Base-by-base conservation (phyloP, 805 yeast species). In the Hermanozyma aechmeae region DNA sequence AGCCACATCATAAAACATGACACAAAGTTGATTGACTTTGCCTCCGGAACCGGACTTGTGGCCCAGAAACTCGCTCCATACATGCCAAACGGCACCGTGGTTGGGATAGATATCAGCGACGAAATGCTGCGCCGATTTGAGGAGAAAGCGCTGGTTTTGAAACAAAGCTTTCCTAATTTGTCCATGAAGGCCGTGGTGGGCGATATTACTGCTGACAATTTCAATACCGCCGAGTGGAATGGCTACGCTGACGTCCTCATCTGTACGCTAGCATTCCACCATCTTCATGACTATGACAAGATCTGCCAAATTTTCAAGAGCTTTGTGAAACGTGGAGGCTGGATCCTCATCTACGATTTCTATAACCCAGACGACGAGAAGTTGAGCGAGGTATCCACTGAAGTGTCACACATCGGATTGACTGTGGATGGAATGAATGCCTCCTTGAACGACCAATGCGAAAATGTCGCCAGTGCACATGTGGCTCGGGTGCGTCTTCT, bases 21-120 rank as follows among this genome's bases (percentile, higher is more conserved):
- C 5, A 35, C 39, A 28, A 48, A 32, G 20, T 23, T 57, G 5
- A 29, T 64, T 26, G 69, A 64, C 36, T 63, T 64, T 41, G 68
- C 67, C 1, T 62, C 68, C 33, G 70, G 70, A 3, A 52, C 66
- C 2, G 70, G 68, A 0, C 31, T 58, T 6, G 46, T 61, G 12
- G 50, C 59, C 3, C 38, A 45, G 28, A 44, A 43, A n/a, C 27
- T 61, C 15, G 48, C 46, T 5, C 60, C 59, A 3, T 52, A 52
- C 31, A 31, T 60, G 13, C 15, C 26, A 8, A 6, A 22, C 11
- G 34, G 54, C 5, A 49, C 50, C 20, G 32, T 53, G 6, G 37
- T 48, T 2, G 68, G 68, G 2, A 35, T 62, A 11, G 70, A 64
- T 30, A 54, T 64, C 29, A 61, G 55, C 26, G 35, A 41, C 8